Base-by-base conservation (phyloP, 257 asterid species). In the Craterostigma plantagineum region DNA sequence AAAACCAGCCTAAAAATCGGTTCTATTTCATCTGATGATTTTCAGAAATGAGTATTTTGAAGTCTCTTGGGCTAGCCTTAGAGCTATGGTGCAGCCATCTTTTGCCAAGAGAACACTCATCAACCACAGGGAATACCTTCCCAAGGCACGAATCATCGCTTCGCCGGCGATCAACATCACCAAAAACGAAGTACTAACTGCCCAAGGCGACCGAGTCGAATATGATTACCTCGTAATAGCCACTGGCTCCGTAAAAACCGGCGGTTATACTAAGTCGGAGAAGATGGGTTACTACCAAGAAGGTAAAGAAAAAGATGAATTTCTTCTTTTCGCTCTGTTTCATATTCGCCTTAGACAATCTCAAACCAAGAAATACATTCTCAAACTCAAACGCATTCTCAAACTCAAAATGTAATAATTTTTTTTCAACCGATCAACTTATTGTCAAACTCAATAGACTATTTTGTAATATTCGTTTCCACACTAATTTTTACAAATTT, bases 161-260 rank as follows among this genome's bases (percentile, higher is more conserved):
- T 63, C 83, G 49, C 11, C 86, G 9, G 93, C 93, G 10, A 57
- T 68, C 52, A 61, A 48, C 54, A 55, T 82, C 67, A 82, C 81
- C 7, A 56, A 42, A 16, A 51, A 42, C 37, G 87, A 76, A 61
- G 81, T 87, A 14, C 7, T 53, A 53, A 79, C 92, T 23, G 72
- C 64, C 34, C 69, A 76, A 23, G 95, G 95, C 43, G 67, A 53
- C 16, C 11, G 9, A 4, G 16, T 79, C 44, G 67, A 56, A 2
- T 90, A 68, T 40, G 94, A 90, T 63, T 90, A 76, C 67, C 92
- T 83, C 43, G 84, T 83, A 51, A 50, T 90, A 44, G 93, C 98
- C 51, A 79, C 94, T 10, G 98, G 98, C 16, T 95, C 77, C 51
- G 45, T 38, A 8, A 69, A 51, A 18, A n/a, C 54, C 3, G 64